Evolutionary conservation across 108 stramenopile genomes (phyloP).

Genomic region (Nitzschia palea): DNA sequence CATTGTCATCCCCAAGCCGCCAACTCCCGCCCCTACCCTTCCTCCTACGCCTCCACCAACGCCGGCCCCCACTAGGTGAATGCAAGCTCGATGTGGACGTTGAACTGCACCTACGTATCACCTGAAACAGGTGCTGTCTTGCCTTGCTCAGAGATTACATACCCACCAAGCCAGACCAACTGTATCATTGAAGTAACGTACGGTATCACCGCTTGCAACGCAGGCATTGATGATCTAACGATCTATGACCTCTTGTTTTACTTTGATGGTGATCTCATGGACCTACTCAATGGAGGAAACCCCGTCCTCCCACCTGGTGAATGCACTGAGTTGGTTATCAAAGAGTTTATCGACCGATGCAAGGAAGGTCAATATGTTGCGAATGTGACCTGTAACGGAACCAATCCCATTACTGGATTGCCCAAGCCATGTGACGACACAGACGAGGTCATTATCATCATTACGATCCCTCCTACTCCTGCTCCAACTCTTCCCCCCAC

Average conservation of each 20-base stretch:
- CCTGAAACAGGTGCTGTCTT: too few species aligned
- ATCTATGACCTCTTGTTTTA: constrained; percentile 7
- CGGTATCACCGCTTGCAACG: constrained; percentile 18
- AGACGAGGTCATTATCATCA: constrained; percentile 16
- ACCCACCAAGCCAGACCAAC: too few species aligned
- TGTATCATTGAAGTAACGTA: constrained; percentile 14
- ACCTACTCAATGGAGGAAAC: constrained; percentile 1
- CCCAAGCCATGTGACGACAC: background rate
- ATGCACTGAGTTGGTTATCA: background rate
- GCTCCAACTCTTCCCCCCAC: background rate
- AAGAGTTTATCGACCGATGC: constrained; percentile 10
- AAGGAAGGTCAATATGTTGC: constrained; percentile 4
- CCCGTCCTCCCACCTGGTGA: constrained; percentile 13
- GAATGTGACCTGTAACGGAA: background rate
- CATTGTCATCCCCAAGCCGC: too few species aligned
- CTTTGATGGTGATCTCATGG: background rate
- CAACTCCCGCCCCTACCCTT: too few species aligned
- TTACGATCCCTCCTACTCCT: background rate
- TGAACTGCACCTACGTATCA: too few species aligned
- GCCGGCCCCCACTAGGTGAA: too few species aligned
- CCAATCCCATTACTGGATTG: constrained; percentile 10
- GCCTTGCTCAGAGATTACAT: too few species aligned
- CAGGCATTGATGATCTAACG: constrained; percentile 1
- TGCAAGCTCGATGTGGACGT: too few species aligned
- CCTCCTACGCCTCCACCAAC: too few species aligned